phyloP scores from a whole-genome alignment of 192 early-diverging fungal species.

The Dissophora globulifera region DNA sequence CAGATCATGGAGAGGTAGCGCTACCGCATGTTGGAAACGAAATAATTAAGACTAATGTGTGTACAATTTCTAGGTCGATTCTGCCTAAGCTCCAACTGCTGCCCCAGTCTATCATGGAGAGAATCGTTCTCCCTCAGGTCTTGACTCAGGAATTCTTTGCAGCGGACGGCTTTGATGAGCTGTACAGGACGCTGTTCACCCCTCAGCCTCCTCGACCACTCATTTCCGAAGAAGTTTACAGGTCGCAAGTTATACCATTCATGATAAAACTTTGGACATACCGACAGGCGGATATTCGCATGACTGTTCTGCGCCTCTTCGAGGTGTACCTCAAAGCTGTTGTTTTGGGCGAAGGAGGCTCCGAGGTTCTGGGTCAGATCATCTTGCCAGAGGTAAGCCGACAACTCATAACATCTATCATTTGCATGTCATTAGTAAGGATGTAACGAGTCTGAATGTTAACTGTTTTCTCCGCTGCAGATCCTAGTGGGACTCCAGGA shows the following conservation, averaged over 20 bases:
- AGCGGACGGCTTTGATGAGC: constrained; percentile 45
- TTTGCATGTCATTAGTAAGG: too few relatives aligned
- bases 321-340: constrained; percentile 50
- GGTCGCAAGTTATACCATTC: constrained; percentile 36
- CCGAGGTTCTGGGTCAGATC: constrained; percentile 42
- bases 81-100: constrained; percentile 39
- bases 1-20: background rate
- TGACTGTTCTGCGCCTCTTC: constrained; percentile 48
- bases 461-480: constrained; percentile 1
- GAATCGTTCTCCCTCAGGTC: constrained; percentile 46
- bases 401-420: too few relatives aligned
- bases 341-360: constrained; percentile 48
- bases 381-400: constrained; percentile 50
- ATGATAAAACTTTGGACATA: constrained; percentile 52
- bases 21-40: too few relatives aligned
- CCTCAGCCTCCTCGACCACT: constrained; percentile 42
- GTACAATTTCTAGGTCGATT: constrained; percentile 21
- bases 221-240: constrained; percentile 32
- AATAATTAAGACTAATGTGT: background rate
- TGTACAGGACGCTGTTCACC: constrained; percentile 43
- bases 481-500: constrained; percentile 51
- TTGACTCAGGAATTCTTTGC: constrained; percentile 53
- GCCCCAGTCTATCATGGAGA: constrained; percentile 42
- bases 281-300: constrained; percentile 46
- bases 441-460: too few relatives aligned